phyloP scores from a whole-genome alignment of 2,329 filamentous ascomycete genomes.

The Claviceps sp. region DNA sequence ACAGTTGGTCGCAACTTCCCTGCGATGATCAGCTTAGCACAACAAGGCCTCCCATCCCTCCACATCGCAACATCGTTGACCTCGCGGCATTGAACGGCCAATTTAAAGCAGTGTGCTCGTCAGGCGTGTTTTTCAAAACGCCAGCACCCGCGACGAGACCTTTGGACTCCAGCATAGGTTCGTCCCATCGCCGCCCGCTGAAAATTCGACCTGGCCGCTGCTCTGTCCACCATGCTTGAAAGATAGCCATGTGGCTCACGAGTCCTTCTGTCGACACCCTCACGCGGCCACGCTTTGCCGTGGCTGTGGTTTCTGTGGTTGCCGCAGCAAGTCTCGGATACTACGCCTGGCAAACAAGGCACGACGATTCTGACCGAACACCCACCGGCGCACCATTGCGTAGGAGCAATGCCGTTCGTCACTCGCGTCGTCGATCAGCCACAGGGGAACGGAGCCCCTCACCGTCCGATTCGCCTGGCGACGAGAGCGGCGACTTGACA shows the following conservation, averaged over 20 bases:
- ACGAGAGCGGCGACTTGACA: conserved; percentile 30
- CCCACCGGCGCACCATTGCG: conserved; percentile 32
- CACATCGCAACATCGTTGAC: background rate
- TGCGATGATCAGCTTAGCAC: background rate
- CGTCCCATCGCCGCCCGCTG: background rate
- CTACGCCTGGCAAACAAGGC: conserved; percentile 36
- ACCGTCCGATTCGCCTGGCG: conserved; percentile 25
- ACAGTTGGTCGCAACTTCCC: background rate
- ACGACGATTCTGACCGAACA: conserved; percentile 11
- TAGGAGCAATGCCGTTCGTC: conserved; percentile 54
- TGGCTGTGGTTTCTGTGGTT: conserved; percentile 41
- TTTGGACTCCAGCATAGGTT: background rate
- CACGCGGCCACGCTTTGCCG: conserved; percentile 38
- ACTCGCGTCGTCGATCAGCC: conserved; percentile 24
- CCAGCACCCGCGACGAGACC: background rate
- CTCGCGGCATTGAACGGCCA: background rate
- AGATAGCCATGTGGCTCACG: conserved; percentile 32
- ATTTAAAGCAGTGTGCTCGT: background rate
- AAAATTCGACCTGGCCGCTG: background rate
- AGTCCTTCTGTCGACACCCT: conserved; percentile 39
- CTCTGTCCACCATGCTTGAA: conserved; percentile 17
- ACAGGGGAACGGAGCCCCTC: conserved; percentile 27
- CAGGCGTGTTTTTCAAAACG: background rate
- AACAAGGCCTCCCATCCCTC: background rate
- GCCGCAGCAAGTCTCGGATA: conserved; percentile 45